Evolutionary conservation across 208 protist genomes (phyloP), one percentile per base, ranked within the genome.

Genomic region (Phytomonas sp.): DNA sequence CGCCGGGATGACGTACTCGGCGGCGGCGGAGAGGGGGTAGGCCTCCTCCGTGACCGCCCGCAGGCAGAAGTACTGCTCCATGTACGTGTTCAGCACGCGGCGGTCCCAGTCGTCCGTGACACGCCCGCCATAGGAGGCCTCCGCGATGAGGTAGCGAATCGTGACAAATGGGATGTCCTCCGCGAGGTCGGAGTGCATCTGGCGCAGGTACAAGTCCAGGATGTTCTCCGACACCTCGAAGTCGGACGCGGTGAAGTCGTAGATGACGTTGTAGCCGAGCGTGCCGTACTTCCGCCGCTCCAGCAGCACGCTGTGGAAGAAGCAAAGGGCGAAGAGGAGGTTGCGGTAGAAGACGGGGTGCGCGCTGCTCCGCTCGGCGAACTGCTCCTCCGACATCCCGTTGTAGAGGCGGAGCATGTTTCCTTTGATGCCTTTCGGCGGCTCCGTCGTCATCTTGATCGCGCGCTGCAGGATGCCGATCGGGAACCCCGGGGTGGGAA

Each of bases 401-500:
- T 92, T 97, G 82, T 97, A 99, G 51, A 99, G 84, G 23, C 98
- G 91, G 67, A 92, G 73, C 87, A 99, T 95, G 83, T 99, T 99
- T 8, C 92, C 85, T 76, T 98, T 97, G 68, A 99, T 88, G 34
- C 98, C 98, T 67, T 90, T 95, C 13, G 98, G 98, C 20, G 98
- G 97, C 81, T 99, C 98, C 56, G 97, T 99, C 29, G 98, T 99
- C 82, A 99, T 98, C 84, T 99, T 99, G 73, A 99, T 92, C 23
- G 92, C 81, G 28, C 78, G 74, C 81, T 99, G 97, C 71, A 99
- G 72, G 60, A 99, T 91, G n/a, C 93, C 93, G 64, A 98, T 98
- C 15, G 96, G 97, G 77, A 98, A 99, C 77, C 97, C 81, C 31
- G 95, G 95, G 46, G 97, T 96, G 15, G 98, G 98, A 37, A 97